Evolutionary conservation across 2,329 filamentous ascomycete genomes (phyloP).

Genomic region (Diaporthe sp.): DNA sequence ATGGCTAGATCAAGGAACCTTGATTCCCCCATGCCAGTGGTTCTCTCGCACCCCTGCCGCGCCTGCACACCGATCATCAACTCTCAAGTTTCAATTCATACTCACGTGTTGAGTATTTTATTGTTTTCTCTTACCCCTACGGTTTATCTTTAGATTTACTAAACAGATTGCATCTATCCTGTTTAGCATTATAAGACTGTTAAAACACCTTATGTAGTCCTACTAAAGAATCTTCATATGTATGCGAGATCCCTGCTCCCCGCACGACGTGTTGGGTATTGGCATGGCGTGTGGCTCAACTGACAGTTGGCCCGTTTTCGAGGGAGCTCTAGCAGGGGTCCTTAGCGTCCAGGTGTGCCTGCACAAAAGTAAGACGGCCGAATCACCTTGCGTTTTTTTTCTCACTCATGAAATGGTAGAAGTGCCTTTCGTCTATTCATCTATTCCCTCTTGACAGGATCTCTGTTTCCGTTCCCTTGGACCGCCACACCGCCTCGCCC

Average conservation of each 20-base stretch:
- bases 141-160: too few species aligned
- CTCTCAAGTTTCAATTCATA: too few species aligned
- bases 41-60: too few species aligned
- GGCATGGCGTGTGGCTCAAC: not conserved
- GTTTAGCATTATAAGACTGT: too few species aligned
- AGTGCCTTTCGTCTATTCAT: not conserved
- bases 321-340: not conserved
- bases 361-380: not conserved
- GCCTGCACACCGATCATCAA: too few species aligned
- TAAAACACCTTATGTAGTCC: too few species aligned
- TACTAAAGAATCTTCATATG: too few species aligned
- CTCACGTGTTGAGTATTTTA: too few species aligned
- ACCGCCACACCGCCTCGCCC: not conserved
- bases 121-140: too few species aligned
- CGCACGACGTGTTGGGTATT: not conserved
- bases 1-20: too few species aligned
- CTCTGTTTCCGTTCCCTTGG: not conserved
- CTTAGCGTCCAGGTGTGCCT: not conserved
- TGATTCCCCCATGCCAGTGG: too few species aligned
- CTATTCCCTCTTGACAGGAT: not conserved
- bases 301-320: not conserved
- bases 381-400: not conserved
- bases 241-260: not conserved
- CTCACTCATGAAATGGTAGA: not conserved
- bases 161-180: too few species aligned